Evolutionary conservation across 192 early-diverging fungal genomes (phyloP).

Genomic region (Backusella tuberculispora): DNA sequence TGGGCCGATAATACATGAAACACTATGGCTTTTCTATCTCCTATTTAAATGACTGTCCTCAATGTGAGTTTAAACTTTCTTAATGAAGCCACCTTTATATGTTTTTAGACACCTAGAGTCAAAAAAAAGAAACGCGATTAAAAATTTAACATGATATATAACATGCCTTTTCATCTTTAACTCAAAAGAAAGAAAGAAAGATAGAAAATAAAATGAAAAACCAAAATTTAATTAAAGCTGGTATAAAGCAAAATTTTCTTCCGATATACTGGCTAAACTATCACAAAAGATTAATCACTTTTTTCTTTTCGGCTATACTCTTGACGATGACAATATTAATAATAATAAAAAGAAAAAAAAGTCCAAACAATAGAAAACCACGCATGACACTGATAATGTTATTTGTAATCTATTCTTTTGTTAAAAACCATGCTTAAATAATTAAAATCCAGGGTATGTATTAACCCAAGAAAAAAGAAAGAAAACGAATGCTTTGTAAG

Average conservation of each 20-base stretch:
- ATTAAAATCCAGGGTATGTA: neutral
- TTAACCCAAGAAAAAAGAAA: too few species aligned
- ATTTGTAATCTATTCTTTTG: neutral
- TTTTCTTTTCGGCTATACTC: neutral
- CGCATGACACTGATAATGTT: neutral
- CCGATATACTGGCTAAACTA: neutral
- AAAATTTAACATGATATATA: neutral
- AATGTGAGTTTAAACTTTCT: constrained; percentile 11
- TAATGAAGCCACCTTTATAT: neutral
- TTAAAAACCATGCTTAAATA: neutral
- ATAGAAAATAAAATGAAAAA: too few species aligned
- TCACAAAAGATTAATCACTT: neutral
- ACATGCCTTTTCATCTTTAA: neutral
- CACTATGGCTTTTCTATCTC: neutral
- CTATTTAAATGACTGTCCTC: neutral
- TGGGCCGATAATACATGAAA: constrained; percentile 8
- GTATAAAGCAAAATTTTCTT: neutral
- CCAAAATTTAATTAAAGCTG: neutral
- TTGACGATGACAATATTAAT: neutral
- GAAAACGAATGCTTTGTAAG: neutral
- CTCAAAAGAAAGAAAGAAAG: neutral
- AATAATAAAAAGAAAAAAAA: neutral
- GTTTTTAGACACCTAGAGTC: neutral
- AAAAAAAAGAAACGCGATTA: neutral
- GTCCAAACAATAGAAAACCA: neutral